Evolutionary conservation across 345 rosid species (phyloP).

Genomic region (Populus simonii): DNA sequence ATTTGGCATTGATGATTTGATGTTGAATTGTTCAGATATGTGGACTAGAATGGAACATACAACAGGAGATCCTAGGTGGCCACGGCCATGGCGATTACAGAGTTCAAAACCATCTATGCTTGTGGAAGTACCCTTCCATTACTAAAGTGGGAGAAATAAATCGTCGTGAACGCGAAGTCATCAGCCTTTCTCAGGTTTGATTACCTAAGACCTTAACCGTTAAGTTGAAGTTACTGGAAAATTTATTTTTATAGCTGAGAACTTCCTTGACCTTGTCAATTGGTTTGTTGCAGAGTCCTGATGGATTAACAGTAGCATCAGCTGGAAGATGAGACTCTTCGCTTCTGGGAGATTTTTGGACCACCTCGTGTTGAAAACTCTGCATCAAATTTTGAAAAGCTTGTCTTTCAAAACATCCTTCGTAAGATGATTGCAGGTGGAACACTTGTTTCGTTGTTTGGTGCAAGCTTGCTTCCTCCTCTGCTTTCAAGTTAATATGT

Average conservation of each 20-base stretch:
- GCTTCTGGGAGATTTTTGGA: conserved; percentile 55
- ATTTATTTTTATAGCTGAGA: background rate
- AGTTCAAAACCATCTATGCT: conserved; percentile 31
- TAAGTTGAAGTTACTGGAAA: background rate
- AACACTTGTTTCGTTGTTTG: background rate
- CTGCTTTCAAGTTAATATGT: background rate
- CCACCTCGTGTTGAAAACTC: conserved; percentile 30
- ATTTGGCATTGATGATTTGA: background rate
- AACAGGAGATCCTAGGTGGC: conserved; percentile 53
- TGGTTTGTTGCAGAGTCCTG: conserved; percentile 40
- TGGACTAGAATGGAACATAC: conserved; percentile 60
- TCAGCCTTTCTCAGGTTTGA: conserved; percentile 46
- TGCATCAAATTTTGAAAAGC: conserved; percentile 36
- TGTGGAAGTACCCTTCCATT: conserved; percentile 55
- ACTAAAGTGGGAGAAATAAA: conserved; percentile 32
- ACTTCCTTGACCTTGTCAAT: background rate
- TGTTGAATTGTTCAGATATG: conserved; percentile 31
- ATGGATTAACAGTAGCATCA: conserved; percentile 48
- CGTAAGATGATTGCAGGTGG: conserved; percentile 31
- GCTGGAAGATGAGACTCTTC: conserved; percentile 48
- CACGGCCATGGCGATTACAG: conserved; percentile 36
- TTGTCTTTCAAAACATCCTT: conserved; percentile 46
- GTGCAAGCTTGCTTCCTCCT: background rate
- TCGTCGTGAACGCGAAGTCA: conserved; percentile 32
- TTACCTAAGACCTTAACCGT: background rate